A percentile compares a stretch with the other conserved stretches of the same genome.
Conservation (phyloP, 129 eudicot species). For the Saussurea involucrata region DNA sequence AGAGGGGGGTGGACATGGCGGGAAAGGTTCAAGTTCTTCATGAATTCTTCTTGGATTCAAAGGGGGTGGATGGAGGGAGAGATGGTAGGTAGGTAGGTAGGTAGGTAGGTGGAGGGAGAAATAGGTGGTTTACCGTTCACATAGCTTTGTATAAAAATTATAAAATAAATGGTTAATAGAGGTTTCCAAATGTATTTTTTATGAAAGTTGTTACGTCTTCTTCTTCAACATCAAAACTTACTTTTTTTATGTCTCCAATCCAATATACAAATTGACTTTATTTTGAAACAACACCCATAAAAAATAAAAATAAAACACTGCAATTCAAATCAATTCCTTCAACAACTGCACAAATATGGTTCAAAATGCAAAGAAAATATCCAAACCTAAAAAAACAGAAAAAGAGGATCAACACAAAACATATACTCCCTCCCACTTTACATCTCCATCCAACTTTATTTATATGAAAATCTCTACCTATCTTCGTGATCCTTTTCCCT, state of each 20-base stretch:
- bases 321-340: not conserved
- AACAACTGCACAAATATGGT: conserved; percentile 20
- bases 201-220: too few species aligned
- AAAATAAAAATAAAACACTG: too few species aligned
- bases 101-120: not conserved
- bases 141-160: not conserved
- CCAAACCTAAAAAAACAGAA: not conserved
- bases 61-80: not conserved
- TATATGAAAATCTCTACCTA: not conserved
- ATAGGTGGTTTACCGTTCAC: conserved; percentile 1
- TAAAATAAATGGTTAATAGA: conserved; percentile 1
- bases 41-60: not conserved
- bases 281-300: too few species aligned
- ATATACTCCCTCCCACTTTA: not conserved
- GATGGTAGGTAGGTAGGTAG: too few species aligned
- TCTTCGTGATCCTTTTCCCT: conserved; percentile 19
- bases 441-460: not conserved
- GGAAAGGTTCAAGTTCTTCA: conserved; percentile 1
- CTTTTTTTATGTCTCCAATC: too few species aligned
- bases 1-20: conserved; percentile 47
- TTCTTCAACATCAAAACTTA: too few species aligned
- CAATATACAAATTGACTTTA: too few species aligned
- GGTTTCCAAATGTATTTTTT: too few species aligned
- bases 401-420: not conserved
- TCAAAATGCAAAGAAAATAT: not conserved